Conservation (phyloP, 192 early-diverging fungal genomes). For the Diversispora epigaea region DNA sequence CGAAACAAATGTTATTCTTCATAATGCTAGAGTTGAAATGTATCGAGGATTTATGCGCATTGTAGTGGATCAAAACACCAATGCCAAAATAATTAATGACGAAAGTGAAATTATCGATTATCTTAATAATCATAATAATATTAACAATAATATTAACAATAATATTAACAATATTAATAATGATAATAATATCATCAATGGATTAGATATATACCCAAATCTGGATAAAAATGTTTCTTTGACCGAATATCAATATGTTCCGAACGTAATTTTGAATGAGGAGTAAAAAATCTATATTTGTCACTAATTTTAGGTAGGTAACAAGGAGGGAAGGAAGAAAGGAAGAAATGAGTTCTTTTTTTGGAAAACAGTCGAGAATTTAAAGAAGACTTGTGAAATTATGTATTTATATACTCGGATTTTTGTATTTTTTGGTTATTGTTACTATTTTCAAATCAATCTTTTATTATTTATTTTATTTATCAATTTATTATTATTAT, state of each 20-base stretch:
- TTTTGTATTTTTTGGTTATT: too few relatives aligned
- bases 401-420: too few relatives aligned
- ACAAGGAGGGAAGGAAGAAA: too few relatives aligned
- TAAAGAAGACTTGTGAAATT: too few relatives aligned
- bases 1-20: neutral
- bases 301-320: too few relatives aligned
- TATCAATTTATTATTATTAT: too few relatives aligned
- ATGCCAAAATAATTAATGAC: constrained; percentile 1
- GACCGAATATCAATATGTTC: constrained; percentile 28
- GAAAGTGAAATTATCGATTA: neutral
- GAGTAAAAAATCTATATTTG: neutral
- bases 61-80: constrained; percentile 23
- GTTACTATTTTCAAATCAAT: too few relatives aligned
- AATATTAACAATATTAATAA: neutral
- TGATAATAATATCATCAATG: neutral
- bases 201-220: neutral
- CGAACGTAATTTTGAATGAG: constrained; percentile 1
- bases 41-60: constrained; percentile 34
- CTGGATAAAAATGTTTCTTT: constrained; percentile 16
- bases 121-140: too few relatives aligned
- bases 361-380: too few relatives aligned
- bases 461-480: too few relatives aligned
- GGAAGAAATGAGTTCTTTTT: too few relatives aligned
- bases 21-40: constrained; percentile 32
- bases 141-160: too few relatives aligned